Evolutionary conservation across 1,284 basidiomycete species (phyloP).

Genomic region (Entoloma clypeatum): DNA sequence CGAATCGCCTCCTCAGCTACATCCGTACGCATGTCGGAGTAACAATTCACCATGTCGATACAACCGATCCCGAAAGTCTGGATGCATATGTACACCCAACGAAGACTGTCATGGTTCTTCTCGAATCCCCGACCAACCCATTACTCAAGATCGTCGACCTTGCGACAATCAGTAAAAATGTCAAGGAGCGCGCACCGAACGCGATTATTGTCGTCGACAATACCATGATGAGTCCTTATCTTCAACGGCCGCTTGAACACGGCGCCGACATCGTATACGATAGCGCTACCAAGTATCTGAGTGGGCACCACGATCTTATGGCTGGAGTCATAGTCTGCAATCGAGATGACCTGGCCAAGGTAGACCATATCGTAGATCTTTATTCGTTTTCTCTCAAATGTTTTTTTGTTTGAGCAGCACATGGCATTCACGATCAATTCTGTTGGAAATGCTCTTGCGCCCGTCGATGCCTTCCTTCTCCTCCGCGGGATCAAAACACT

Average conservation of each 20-base stretch:
- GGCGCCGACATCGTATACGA: constrained; percentile 98
- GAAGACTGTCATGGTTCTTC: constrained; percentile 88
- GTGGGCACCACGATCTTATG: constrained; percentile 99
- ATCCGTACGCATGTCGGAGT: constrained; percentile 87
- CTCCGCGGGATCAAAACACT: constrained; percentile 97
- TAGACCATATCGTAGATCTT: constrained; percentile 27
- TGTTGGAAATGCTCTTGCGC: constrained; percentile 95
- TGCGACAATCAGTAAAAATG: constrained; percentile 72
- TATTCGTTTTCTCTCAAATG: constrained; percentile 11
- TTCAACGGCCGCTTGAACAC: constrained; percentile 93
- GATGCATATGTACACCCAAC: constrained; percentile 61
- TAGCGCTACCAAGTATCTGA: constrained; percentile 96
- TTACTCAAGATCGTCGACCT: constrained; percentile 95
- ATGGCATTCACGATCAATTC: constrained; percentile 93
- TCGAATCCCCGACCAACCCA: constrained; percentile 98
- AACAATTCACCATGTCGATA: constrained; percentile 92
- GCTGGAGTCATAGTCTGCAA: constrained; percentile 93
- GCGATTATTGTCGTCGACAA: constrained; percentile 95
- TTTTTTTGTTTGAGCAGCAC: constrained; percentile 17
- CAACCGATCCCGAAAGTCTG: constrained; percentile 70
- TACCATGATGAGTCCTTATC: constrained; percentile 99
- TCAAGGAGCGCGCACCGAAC: constrained; percentile 78
- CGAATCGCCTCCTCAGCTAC: constrained; percentile 93
- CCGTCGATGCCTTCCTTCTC: constrained; percentile 95
- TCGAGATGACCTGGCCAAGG: constrained; percentile 86